A percentile compares a stretch with the other conserved stretches of the same genome.
Conservation (phyloP, 2,329 filamentous ascomycete genomes). For the Piedraia hortae region DNA sequence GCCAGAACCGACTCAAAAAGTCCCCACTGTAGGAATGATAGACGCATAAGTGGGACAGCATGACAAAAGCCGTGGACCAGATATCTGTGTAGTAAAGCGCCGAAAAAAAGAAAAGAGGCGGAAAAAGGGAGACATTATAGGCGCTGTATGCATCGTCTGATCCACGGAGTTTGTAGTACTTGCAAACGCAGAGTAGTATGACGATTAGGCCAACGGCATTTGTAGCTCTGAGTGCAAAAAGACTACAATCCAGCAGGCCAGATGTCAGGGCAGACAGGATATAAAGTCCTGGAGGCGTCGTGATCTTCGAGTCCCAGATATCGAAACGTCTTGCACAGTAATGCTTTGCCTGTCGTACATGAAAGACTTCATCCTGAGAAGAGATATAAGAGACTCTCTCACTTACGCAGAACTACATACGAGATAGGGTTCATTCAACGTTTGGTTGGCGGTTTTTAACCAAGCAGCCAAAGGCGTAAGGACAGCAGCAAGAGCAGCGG, state of each 20-base stretch:
- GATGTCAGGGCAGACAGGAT: slow-evolving; percentile 11
- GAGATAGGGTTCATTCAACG: slow-evolving; percentile 30
- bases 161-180: slow-evolving; percentile 7
- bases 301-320: slow-evolving; percentile 91
- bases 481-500: slow-evolving; percentile 4
- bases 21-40: slow-evolving; percentile 12
- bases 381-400: slow-evolving; percentile 6
- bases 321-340: slow-evolving; percentile 52
- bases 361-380: slow-evolving; percentile 53
- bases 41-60: slow-evolving; percentile 34
- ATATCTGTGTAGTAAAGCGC: slow-evolving; percentile 89
- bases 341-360: slow-evolving; percentile 69
- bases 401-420: slow-evolving; percentile 13
- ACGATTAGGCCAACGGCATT: slow-evolving; percentile 15
- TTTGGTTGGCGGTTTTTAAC: slow-evolving; percentile 16
- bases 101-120: slow-evolving; percentile 85
- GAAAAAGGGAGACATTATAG: slow-evolving; percentile 61
- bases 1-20: slow-evolving; percentile 1
- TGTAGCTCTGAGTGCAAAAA: slow-evolving; percentile 13
- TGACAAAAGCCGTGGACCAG: slow-evolving; percentile 46
- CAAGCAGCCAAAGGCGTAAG: slow-evolving; percentile 7
- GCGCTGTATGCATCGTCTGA: slow-evolving; percentile 25
- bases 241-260: slow-evolving; percentile 14
- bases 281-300: slow-evolving; percentile 64
- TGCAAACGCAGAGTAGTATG: slow-evolving; percentile 9